Evolutionary conservation across 108 stramenopile species (phyloP), one percentile per base, ranked within the genome.

Genomic region (Poteriospumella lacustris): DNA sequence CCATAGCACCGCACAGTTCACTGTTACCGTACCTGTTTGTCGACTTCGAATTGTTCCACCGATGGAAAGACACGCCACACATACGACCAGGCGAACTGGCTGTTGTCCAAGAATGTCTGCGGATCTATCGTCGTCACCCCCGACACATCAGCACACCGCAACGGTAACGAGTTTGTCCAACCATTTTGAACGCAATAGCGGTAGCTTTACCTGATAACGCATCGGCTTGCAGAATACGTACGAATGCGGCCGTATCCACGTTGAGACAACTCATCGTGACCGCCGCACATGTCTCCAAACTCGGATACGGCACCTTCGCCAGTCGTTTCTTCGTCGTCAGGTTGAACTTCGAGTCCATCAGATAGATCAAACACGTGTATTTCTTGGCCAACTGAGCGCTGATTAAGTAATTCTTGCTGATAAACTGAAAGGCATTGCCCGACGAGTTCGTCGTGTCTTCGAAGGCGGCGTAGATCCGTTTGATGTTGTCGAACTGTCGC

Each of bases 401-500:
- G 52, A 56, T 19, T 24, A 56, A 24, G 52, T 19, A 56, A 56
- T 56, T 56, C 24, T 24, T 56, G 24, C 15, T 56, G 19, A 56
- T 19, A 24, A 56, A 56, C 15, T 56, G 15, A 56, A 56, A 56
- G 15, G 52, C 15, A 56, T 24, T 56, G 24, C 24, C 24, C 19
- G 52, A 56, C 15, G 15, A 19, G 24, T 56, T 56, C 24, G 24
- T 19, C 15, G 24, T 24, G 15, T 77, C 77, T n/a, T 77, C 77
- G 19, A 68, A 34, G 12, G 77, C 28, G 29, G 26, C 34, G 34
- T 67, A 77, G 34, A 77, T 77, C 24, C 77, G 77, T 2, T 62
- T 59, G 12, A 77, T 24, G 42, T 77, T 77, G 29, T 77, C 77
- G n/a, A 77, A 77, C 28, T 77, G 77, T 2, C 77, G 60, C 0